phyloP scores from a whole-genome alignment of 192 early-diverging fungal species.

The Rhizoclosmatium sp. region DNA sequence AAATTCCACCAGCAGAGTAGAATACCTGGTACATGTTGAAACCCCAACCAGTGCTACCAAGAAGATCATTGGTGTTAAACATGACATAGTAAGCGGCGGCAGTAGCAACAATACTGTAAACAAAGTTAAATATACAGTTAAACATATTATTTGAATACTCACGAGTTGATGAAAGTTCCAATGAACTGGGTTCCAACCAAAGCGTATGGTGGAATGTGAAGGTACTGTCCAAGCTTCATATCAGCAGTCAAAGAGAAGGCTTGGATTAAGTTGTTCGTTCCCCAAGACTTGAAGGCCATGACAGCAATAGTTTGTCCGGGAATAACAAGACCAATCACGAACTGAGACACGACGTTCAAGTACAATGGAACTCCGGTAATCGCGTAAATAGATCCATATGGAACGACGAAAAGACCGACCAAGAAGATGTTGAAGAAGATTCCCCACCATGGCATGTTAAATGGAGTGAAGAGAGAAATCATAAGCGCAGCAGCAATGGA shows the following conservation, averaged over 20 bases:
- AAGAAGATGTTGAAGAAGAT: conserved; percentile 44
- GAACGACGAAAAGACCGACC: conserved; percentile 63
- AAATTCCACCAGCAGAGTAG: conserved; percentile 37
- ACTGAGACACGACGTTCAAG: conserved; percentile 70
- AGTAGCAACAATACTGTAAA: conserved; percentile 19
- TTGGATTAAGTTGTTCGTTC: conserved; percentile 61
- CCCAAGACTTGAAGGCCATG: conserved; percentile 79
- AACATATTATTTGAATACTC: too few species aligned
- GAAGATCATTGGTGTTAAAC: conserved; percentile 10
- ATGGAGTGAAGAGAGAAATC: conserved; percentile 38
- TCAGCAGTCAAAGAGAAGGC: conserved; percentile 67
- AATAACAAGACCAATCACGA: conserved; percentile 65
- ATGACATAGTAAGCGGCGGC: conserved; percentile 19
- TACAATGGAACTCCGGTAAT: conserved; percentile 60
- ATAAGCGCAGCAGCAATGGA: conserved; percentile 1
- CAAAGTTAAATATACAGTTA: too few species aligned
- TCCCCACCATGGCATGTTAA: conserved; percentile 42
- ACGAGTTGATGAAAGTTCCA: conserved; percentile 47
- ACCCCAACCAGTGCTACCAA: conserved; percentile 2
- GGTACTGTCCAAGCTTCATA: conserved; percentile 72
- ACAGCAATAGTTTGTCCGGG: conserved; percentile 72
- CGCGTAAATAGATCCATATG: conserved; percentile 69
- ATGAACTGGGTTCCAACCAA: conserved; percentile 81
- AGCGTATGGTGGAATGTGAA: conserved; percentile 77
- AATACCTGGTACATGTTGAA: conserved; percentile 26